phyloP scores from a whole-genome alignment of 768 basidiomycete species.

The Gyrodon lividus region DNA sequence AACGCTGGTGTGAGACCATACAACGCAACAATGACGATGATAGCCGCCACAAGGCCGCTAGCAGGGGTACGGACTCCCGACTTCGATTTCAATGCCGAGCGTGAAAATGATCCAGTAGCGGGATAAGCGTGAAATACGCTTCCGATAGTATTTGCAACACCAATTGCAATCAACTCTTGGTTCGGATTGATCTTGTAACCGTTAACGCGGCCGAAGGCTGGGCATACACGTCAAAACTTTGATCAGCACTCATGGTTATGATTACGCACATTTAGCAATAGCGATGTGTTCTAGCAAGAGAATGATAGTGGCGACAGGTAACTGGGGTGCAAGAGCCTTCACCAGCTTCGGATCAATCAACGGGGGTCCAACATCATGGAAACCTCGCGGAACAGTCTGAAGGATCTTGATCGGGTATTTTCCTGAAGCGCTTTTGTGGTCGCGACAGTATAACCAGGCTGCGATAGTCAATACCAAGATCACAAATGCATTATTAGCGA shows the following conservation, averaged over 20 bases:
- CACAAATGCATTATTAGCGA: slow-evolving; percentile 83
- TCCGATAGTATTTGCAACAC: slow-evolving; percentile 92
- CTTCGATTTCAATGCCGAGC: slow-evolving; percentile 94
- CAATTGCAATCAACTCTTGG: slow-evolving; percentile 95
- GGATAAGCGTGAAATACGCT: slow-evolving; percentile 91
- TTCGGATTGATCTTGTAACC: slow-evolving; percentile 92
- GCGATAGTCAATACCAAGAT: slow-evolving; percentile 84
- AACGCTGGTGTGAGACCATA: slow-evolving; percentile 94
- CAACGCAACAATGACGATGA: slow-evolving; percentile 89
- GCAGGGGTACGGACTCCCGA: slow-evolving; percentile 96
- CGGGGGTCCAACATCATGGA: slow-evolving; percentile 56
- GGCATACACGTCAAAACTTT: slow-evolving; percentile 9
- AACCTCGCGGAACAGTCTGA: slow-evolving; percentile 79
- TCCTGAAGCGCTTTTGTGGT: slow-evolving; percentile 54
- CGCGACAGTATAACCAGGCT: slow-evolving; percentile 79
- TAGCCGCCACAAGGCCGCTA: slow-evolving; percentile 79
- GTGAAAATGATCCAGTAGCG: slow-evolving; percentile 97
- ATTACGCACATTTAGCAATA: slow-evolving; percentile 80
- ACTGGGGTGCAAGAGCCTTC: slow-evolving; percentile 63
- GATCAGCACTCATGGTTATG: neutral
- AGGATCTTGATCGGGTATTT: slow-evolving; percentile 85
- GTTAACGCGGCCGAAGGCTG: slow-evolving; percentile 92
- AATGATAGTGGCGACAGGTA: slow-evolving; percentile 87
- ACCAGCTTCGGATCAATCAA: slow-evolving; percentile 52
- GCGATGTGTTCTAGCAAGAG: slow-evolving; percentile 94